Conservation (phyloP, 768 basidiomycete species). For the Candolleomyces eurysporus region DNA sequence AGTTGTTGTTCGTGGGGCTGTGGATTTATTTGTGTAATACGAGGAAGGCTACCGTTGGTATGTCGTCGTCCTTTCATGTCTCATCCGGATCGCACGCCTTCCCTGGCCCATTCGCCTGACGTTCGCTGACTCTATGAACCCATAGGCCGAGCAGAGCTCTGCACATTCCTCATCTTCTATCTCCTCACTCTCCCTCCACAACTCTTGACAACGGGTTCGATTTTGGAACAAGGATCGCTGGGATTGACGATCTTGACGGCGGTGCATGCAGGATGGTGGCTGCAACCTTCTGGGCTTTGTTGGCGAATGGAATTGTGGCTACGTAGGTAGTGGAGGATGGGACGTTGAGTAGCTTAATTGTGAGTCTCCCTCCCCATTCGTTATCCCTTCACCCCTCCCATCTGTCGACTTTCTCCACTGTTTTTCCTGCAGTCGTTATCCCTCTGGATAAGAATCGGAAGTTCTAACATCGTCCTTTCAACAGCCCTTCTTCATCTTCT, state of each 20-base stretch:
- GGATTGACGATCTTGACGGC: slow-evolving; percentile 69
- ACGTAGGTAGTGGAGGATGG: slow-evolving; percentile 95
- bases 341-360: slow-evolving; percentile 65
- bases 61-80: slow-evolving; percentile 7
- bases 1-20: slow-evolving; percentile 57
- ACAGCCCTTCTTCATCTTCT: slow-evolving; percentile 64
- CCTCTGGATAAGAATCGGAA: neutral
- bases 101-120: neutral
- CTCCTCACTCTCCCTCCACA: slow-evolving; percentile 74
- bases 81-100: no score
- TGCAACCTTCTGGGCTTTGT: slow-evolving; percentile 74
- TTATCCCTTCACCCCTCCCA: neutral
- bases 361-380: slow-evolving; percentile 29
- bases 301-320: slow-evolving; percentile 74
- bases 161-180: slow-evolving; percentile 64
- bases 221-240: slow-evolving; percentile 75
- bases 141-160: slow-evolving; percentile 67
- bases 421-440: neutral
- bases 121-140: neutral
- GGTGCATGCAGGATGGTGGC: slow-evolving; percentile 79
- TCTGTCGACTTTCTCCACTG: no score
- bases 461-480: neutral
- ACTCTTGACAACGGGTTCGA: slow-evolving; percentile 74
- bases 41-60: slow-evolving; percentile 84
- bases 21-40: slow-evolving; percentile 59